Evolutionary conservation across 306 rosid genomes (phyloP).

Genomic region (Sphenostylis stenocarpa): DNA sequence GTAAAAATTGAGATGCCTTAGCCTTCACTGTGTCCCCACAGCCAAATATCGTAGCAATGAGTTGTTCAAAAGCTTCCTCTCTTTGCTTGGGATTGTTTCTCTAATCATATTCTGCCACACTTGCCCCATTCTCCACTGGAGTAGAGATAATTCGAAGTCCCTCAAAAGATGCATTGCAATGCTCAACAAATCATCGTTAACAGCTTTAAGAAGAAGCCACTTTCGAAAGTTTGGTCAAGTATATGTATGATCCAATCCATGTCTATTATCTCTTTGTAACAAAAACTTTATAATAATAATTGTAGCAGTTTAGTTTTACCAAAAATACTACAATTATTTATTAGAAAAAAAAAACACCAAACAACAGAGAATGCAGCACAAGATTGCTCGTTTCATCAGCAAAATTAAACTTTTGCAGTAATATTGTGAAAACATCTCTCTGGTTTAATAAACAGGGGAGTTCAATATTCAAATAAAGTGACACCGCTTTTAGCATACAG

Average conservation of each 20-base stretch:
- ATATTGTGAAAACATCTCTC: background rate
- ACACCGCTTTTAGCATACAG: background rate
- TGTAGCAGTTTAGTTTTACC: slow-evolving; percentile 15
- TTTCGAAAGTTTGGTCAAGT: slow-evolving; percentile 4
- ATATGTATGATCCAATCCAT: background rate
- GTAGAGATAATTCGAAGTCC: background rate
- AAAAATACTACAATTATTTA: slow-evolving; percentile 22
- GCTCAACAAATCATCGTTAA: background rate
- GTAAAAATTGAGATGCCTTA: slow-evolving; percentile 38
- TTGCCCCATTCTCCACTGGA: background rate
- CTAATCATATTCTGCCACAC: slow-evolving; percentile 1
- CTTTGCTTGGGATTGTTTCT: slow-evolving; percentile 19
- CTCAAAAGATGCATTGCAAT: background rate
- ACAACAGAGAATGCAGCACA: background rate
- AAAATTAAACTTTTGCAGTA: slow-evolving; percentile 6
- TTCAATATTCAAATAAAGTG: background rate
- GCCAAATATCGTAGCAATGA: slow-evolving; percentile 12
- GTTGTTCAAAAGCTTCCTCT: slow-evolving; percentile 17
- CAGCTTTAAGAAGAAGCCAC: slow-evolving; percentile 12
- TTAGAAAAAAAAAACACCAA: background rate
- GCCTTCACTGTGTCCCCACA: slow-evolving; percentile 67
- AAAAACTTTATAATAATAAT: background rate
- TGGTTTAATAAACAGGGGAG: background rate
- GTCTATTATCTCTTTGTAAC: background rate
- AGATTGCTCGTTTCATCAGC: slow-evolving; percentile 8